Conservation (phyloP, 768 basidiomycete species). For the Boletus bicolor region DNA sequence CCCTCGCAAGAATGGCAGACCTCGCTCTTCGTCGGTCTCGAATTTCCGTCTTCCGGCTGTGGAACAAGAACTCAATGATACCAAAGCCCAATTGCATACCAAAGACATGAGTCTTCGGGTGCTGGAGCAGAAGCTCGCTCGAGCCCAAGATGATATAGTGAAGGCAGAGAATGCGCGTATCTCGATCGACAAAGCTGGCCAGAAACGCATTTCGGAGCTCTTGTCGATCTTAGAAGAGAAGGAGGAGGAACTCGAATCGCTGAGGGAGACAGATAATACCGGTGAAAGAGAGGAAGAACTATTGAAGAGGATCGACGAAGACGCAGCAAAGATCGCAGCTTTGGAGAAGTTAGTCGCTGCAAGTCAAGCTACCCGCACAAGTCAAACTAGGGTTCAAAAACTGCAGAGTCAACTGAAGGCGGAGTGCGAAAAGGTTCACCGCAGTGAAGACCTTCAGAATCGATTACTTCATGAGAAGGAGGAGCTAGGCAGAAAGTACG, state of each 20-base stretch:
- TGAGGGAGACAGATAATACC: conserved; percentile 39
- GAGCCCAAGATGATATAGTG: conserved; percentile 46
- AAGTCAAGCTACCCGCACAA: conserved; percentile 31
- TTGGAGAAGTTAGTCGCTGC: conserved; percentile 49
- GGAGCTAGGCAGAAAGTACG: conserved; percentile 42
- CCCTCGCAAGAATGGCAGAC: conserved; percentile 38
- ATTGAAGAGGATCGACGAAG: conserved; percentile 66
- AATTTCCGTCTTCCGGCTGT: conserved; percentile 47
- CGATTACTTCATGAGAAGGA: conserved; percentile 57
- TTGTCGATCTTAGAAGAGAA: conserved; percentile 47
- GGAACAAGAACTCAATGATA: conserved; percentile 54
- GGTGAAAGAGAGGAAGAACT: conserved; percentile 58
- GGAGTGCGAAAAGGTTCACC: conserved; percentile 39
- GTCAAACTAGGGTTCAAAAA: conserved; percentile 38
- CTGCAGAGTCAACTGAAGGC: conserved; percentile 39
- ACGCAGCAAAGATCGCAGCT: conserved; percentile 61
- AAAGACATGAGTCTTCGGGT: conserved; percentile 44
- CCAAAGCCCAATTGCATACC: conserved; percentile 40
- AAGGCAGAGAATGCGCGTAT: conserved; percentile 58
- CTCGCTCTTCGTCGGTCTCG: conserved; percentile 59
- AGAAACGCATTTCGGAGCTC: conserved; percentile 44
- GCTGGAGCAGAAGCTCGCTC: conserved; percentile 47
- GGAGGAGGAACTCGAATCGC: conserved; percentile 54
- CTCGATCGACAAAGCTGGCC: conserved; percentile 47
- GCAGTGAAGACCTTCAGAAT: conserved; percentile 41